Conservation (phyloP, 768 basidiomycete species). For the Tylopilus rubrobrunneus region DNA sequence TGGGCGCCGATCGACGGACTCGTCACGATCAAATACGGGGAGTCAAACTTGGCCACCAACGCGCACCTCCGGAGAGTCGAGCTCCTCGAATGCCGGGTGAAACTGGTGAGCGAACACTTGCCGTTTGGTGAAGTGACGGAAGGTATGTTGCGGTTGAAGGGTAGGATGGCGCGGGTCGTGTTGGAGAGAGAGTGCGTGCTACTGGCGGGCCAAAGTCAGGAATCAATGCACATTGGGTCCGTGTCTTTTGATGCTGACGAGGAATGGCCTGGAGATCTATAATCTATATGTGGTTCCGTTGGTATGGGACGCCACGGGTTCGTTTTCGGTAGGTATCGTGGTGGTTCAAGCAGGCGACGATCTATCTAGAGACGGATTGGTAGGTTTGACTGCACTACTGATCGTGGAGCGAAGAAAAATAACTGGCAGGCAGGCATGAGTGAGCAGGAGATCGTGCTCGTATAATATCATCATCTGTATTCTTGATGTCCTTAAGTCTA, state of each 20-base stretch:
- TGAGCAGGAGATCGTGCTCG: neutral
- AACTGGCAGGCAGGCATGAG: neutral
- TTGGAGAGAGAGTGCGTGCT: neutral
- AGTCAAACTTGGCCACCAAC: neutral
- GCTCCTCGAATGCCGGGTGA: neutral
- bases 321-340: neutral
- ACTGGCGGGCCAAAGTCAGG: neutral
- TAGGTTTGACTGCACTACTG: neutral
- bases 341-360: neutral
- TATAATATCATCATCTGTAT: neutral
- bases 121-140: neutral
- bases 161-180: neutral
- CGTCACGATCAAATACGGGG: neutral
- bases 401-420: neutral
- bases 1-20: neutral
- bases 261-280: neutral
- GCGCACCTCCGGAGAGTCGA: neutral
- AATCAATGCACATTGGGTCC: neutral
- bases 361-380: neutral
- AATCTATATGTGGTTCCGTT: neutral
- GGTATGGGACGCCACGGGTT: neutral
- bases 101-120: neutral
- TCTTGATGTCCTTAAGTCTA: no score
- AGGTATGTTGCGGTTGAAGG: neutral
- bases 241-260: neutral